Base-by-base conservation (phyloP, 2,329 filamentous ascomycete genomes). In the Fusarium subtropicale region DNA sequence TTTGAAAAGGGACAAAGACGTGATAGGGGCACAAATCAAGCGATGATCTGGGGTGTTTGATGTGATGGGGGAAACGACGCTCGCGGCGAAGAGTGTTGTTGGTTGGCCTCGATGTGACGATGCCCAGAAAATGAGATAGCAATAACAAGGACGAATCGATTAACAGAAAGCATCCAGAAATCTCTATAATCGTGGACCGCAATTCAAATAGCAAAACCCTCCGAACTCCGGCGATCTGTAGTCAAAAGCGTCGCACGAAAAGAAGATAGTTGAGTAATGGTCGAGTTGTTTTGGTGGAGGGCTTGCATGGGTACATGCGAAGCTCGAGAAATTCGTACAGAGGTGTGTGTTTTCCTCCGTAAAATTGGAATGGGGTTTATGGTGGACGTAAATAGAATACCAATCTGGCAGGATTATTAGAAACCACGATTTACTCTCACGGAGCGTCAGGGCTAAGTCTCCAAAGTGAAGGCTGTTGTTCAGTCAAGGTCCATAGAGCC, bases 401-500 rank as follows among this genome's bases (percentile, higher is more conserved):
- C 69, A 67, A 66, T 71, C 53, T 74, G 56, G 44, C 44, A 60
- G 31, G 39, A 57, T 53, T 53, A 39, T 53, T 64, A 47, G 33
- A 38, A 31, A 47, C 71, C 47, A 46, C 58, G 18, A 57, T 64
- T 66, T 54, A 66, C 47, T 59, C 64, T 56, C 48, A 36, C 20
- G 26, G 18, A 28, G 33, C 41, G 36, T 52, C 39, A 53, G 34
- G 50, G 44, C 22, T 44, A 44, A 45, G 26, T 46, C 22, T 42
- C n/a, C 15, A 16, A 56, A 34, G 48, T 44, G 33, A 30, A 46
- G 16, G 22, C 28, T 39, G 18, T 30, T 53, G 33, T 56, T 71
- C 73, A 81, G 55, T 82, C 81, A 24, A 82, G 73, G 28, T 82
- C 81, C 81, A 82, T 82, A 12, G 74, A 64, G 39, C 76, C 74